Evolutionary conservation across 1,284 basidiomycete genomes (phyloP), one percentile per base, ranked within the genome.

Genomic region (Mycena citricolor): DNA sequence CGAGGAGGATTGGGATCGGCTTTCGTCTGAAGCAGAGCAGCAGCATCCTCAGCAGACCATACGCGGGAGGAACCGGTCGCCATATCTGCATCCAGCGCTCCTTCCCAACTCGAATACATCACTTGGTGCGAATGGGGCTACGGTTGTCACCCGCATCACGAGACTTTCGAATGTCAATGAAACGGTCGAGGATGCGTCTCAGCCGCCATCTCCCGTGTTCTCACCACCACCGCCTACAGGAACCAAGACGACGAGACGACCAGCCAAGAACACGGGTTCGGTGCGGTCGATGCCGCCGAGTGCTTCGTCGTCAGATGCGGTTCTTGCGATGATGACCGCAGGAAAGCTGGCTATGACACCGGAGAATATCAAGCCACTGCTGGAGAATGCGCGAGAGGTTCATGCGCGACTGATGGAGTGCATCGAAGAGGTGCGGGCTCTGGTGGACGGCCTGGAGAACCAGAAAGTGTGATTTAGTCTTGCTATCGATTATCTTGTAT

Each of bases 321-420:
- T 70, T 42, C 58, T 61, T 22, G 50, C 55, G 14, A 52, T 64
- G 8, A 55, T 62, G 20, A 59, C 63, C 4, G 43, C 54, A 31
- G 57, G 56, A 22, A 46, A 74, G 57, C 60, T 90, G 30, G 81
- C 85, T 36, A 80, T 91, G 79, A 87, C 86, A 8, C 88, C 88
- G 0, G 87, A 90, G 63, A 90, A 89, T 56, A 89, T 91, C 56
- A 74, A 74, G 60, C 88, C 87, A 25, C 58, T 91, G 47, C 61
- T 90, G 33, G 85, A 89, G 62, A 90, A 87, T 55, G 82, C 87
- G 19, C 76, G 68, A 46, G 87, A 89, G 63, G 86, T 90, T 26
- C 75, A 83, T 47, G 61, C 65, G 41, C 68, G 77, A 38, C 73
- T 88, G 55, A 61, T 64, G 5, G 81, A 85, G 34, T 90, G 88